These are phyloP conservation scores for Eimeria sp. DNA, from an alignment of 169 alveolate genomes.

Conservation along the genomic window DNA sequence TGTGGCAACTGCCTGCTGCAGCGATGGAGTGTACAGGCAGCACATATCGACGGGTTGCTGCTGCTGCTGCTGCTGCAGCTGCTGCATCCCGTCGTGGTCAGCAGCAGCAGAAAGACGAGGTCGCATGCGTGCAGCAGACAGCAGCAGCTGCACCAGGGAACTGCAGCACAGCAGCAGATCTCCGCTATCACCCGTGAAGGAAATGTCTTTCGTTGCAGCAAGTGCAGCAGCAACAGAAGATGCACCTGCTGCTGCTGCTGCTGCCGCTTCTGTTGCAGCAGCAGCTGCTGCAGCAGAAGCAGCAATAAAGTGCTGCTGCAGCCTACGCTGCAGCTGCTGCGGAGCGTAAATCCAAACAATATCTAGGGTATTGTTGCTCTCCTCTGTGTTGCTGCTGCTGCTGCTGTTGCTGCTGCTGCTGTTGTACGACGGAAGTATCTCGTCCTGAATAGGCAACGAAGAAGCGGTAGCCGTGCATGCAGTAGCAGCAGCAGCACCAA, in stretches of 20 bases:
- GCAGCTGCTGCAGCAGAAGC: neutral
- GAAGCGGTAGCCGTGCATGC: too few relatives aligned
- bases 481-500: slow-evolving; percentile 45
- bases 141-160: slow-evolving; percentile 45
- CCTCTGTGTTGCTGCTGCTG: slow-evolving; percentile 26
- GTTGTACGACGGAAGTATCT: neutral
- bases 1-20: slow-evolving; percentile 45
- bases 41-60: slow-evolving; percentile 42
- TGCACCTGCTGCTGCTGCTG: slow-evolving; percentile 49
- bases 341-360: slow-evolving; percentile 25
- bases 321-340: slow-evolving; percentile 26
- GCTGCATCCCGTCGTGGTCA: neutral
- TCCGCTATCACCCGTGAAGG: slow-evolving; percentile 33
- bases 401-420: slow-evolving; percentile 40
- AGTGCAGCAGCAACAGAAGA: slow-evolving; percentile 57
- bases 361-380: neutral
- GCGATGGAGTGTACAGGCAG: slow-evolving; percentile 55
- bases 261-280: slow-evolving; percentile 17
- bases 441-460: too few relatives aligned
- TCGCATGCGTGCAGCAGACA: slow-evolving; percentile 35
- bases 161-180: slow-evolving; percentile 41
- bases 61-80: slow-evolving; percentile 31
- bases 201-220: neutral
- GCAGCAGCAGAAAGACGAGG: neutral
- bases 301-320: slow-evolving; percentile 7